Base-by-base conservation (phyloP, 352 stramenopile genomes). In the Phytophthora crassamura region DNA sequence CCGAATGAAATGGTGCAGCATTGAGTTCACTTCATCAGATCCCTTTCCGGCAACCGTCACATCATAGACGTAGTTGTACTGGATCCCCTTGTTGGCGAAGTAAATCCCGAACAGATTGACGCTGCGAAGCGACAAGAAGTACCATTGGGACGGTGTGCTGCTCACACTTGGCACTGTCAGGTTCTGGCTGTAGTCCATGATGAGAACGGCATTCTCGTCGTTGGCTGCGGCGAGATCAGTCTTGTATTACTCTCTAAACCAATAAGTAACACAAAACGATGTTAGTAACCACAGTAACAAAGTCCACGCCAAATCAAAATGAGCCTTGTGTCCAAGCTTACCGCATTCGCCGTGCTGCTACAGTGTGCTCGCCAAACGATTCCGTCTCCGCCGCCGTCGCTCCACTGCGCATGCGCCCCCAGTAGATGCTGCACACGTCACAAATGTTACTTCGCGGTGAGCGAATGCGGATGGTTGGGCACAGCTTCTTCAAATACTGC, bases 101-200 rank as follows among this genome's bases (percentile, higher is more conserved):
- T 68, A 61, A 11, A 67, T 51, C 62, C n/a, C 45, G 6, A 75
- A 75, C 0, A 74, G 28, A 33, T 52, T 69, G 1, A 66, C 45
- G 25, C 25, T 30, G 3, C 25, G 25, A 0, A 75, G 36, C 7
- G 57, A 68, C 4, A 59, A 5, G 18, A 72, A 67, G 34, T 69
- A 72, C 52, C 46, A 76, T 25, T 53, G 41, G 3, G 41, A 51
- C 7, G 54, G 54, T 10, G 59, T 69, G 5, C 2, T 54, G 4
- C 47, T 15, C 7, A 57, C 22, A 16, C 43, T 63, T 7, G 59
- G 55, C 7, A 74, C 15, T 4, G 49, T 63, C 14, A 74, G 14
- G 8, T 74, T 69, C n/a, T 74, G 66, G 7, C 28, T 49, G 39
- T 47, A 67, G 34, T 70, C 38, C 16, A 74, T 74, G 42, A 63